Percentiles rank a stretch among this genome's conserved stretches.
Evolutionary conservation across 2,329 filamentous ascomycete genomes (phyloP).

Genomic region (Fusarium musae): DNA sequence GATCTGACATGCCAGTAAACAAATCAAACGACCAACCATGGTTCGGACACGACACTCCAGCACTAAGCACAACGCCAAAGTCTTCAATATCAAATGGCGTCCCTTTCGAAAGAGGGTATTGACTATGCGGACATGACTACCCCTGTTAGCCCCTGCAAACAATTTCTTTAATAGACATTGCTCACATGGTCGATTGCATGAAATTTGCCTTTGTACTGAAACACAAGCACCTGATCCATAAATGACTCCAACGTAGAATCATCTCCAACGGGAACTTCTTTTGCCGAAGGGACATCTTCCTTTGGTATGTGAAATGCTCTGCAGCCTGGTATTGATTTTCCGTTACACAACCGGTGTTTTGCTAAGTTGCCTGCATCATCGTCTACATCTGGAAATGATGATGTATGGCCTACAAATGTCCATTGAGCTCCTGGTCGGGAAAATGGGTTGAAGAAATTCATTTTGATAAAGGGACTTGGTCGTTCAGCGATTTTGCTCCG

Average conservation of each 20-base stretch:
- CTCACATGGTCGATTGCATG: constrained; percentile 76
- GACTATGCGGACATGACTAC: constrained; percentile 74
- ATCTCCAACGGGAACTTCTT: constrained; percentile 50
- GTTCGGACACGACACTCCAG: constrained; percentile 73
- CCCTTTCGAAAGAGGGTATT: constrained; percentile 72
- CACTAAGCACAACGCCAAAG: constrained; percentile 71
- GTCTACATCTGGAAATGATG: constrained; percentile 65
- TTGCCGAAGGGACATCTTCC: constrained; percentile 50
- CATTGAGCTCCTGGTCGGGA: constrained; percentile 50
- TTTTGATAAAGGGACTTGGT: neutral
- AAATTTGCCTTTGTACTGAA: constrained; percentile 71
- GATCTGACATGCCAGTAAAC: constrained; percentile 69
- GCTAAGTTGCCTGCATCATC: constrained; percentile 53
- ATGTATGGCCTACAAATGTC: constrained; percentile 65
- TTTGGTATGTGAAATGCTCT: constrained; percentile 66
- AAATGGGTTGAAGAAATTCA: constrained; percentile 40
- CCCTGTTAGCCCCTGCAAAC: neutral
- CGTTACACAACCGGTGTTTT: constrained; percentile 51
- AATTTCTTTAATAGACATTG: neutral
- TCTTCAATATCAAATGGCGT: constrained; percentile 77
- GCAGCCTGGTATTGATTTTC: constrained; percentile 62
- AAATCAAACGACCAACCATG: constrained; percentile 79
- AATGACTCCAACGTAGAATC: constrained; percentile 53
- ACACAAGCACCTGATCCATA: constrained; percentile 72
- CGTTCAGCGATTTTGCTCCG: neutral